Percentiles rank a stretch among this genome's conserved stretches.
These are phyloP conservation scores for Brasenia schreberi DNA, from an alignment of 164 flowering plant genomes.

Conservation along the genomic window DNA sequence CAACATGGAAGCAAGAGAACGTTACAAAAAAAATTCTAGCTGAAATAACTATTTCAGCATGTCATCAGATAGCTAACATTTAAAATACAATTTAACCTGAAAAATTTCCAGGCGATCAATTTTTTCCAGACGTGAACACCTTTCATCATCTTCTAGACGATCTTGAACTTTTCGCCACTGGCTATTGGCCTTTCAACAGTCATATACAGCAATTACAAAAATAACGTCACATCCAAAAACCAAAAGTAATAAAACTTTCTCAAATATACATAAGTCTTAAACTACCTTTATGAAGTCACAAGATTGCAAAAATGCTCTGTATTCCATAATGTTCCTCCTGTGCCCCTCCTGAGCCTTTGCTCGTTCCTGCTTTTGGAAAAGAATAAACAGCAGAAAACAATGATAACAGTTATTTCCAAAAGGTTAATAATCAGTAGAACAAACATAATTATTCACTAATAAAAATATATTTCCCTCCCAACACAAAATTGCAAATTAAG, in stretches of 20 bases:
- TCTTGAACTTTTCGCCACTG: constrained; percentile 94
- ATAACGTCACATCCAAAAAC: background rate
- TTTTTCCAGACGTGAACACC: constrained; percentile 80
- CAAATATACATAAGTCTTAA: background rate
- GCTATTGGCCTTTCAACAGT: constrained; percentile 46
- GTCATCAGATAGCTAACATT: background rate
- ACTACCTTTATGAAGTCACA: constrained; percentile 83
- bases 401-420: too few species aligned
- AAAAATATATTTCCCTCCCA: too few species aligned
- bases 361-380: constrained; percentile 45
- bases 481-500: too few species aligned
- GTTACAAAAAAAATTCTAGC: background rate
- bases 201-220: background rate
- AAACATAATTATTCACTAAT: too few species aligned
- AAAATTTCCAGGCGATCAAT: constrained; percentile 76
- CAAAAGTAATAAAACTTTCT: background rate
- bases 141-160: constrained; percentile 89
- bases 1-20: background rate
- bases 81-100: constrained; percentile 31
- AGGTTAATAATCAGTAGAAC: too few species aligned
- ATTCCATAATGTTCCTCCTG: constrained; percentile 50
- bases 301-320: constrained; percentile 63
- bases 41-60: background rate
- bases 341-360: constrained; percentile 83
- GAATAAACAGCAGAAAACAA: too few species aligned